A percentile compares a stretch with the other conserved stretches of the same genome.
Evolutionary conservation across 768 basidiomycete genomes (phyloP).

Genomic region (Pisolithus tinctorius): DNA sequence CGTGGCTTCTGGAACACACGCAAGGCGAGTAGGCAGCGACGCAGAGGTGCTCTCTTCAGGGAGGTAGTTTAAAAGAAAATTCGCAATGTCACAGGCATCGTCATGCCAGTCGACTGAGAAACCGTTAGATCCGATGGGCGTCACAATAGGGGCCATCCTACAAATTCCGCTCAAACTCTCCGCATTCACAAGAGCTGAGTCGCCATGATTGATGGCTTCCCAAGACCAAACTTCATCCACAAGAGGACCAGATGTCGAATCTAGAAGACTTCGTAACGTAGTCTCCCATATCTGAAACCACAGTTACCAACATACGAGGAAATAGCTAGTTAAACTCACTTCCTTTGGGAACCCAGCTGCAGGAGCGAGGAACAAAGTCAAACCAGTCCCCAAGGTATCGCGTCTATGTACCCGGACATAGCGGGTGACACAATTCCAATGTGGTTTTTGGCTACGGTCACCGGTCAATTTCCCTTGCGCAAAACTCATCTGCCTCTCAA

Average conservation of each 20-base stretch:
- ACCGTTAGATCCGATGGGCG: background rate
- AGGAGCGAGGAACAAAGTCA: conserved; percentile 76
- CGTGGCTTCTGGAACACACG: conserved; percentile 35
- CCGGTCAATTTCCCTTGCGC: too few relatives aligned
- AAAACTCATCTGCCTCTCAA: too few relatives aligned
- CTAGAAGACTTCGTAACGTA: conserved; percentile 42
- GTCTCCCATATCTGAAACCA: too few relatives aligned
- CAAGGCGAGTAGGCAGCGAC: conserved; percentile 46
- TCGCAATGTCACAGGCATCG: too few relatives aligned
- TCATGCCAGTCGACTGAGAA: conserved; percentile 69
- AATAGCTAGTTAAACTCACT: too few relatives aligned
- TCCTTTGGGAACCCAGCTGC: too few relatives aligned
- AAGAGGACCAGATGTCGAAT: conserved; percentile 30
- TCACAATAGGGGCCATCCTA: conserved; percentile 28
- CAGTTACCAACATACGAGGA: too few relatives aligned
- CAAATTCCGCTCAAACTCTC: conserved; percentile 50
- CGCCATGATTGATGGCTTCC: conserved; percentile 90
- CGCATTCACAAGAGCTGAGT: conserved; percentile 68
- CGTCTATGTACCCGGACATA: conserved; percentile 39
- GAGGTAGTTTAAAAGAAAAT: too few relatives aligned
- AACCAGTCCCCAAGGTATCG: conserved; percentile 21
- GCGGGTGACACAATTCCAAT: conserved; percentile 72
- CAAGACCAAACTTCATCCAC: conserved; percentile 69
- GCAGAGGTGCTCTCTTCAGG: conserved; percentile 35
- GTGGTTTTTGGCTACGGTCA: too few relatives aligned